These are phyloP conservation scores for Heliocybe sulcata DNA, from an alignment of 1,284 basidiomycete genomes.

Conservation along the genomic window DNA sequence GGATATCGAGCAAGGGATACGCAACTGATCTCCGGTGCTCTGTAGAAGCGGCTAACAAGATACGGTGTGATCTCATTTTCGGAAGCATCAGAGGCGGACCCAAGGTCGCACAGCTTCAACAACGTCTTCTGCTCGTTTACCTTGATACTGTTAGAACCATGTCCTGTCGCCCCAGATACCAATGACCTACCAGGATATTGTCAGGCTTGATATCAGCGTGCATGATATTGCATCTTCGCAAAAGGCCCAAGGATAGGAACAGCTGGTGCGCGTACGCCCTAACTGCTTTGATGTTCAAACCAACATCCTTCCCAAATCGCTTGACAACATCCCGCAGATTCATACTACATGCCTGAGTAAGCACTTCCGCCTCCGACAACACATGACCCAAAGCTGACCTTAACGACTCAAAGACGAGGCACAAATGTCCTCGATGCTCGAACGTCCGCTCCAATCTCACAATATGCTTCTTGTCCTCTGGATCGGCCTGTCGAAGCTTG, in stretches of 20 bases:
- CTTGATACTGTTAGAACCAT: slow-evolving; percentile 29
- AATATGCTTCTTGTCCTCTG: slow-evolving; percentile 95
- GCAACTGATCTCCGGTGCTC: slow-evolving; percentile 96
- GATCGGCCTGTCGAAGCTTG: slow-evolving; percentile 84
- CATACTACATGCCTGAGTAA: slow-evolving; percentile 55
- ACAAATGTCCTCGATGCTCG: slow-evolving; percentile 94
- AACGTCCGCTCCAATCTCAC: slow-evolving; percentile 90
- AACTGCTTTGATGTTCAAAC: slow-evolving; percentile 95
- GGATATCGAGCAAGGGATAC: slow-evolving; percentile 17
- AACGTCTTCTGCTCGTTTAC: slow-evolving; percentile 94
- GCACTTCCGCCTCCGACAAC: not conserved
- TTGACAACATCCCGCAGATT: slow-evolving; percentile 98
- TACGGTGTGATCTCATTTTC: slow-evolving; percentile 99
- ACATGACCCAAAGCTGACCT: slow-evolving; percentile 45
- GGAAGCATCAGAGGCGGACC: slow-evolving; percentile 88
- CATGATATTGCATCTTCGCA: slow-evolving; percentile 89
- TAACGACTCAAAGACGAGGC: slow-evolving; percentile 92
- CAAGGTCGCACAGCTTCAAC: slow-evolving; percentile 93
- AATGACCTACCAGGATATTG: slow-evolving; percentile 70
- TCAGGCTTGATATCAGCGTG: slow-evolving; percentile 99
- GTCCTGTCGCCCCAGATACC: slow-evolving; percentile 3
- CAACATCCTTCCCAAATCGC: slow-evolving; percentile 98
- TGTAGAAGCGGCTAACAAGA: slow-evolving; percentile 96
- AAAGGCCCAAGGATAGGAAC: slow-evolving; percentile 79
- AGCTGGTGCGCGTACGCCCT: slow-evolving; percentile 96